Conservation (phyloP, 305 asterid genomes). For the Fraxinus ornus region DNA sequence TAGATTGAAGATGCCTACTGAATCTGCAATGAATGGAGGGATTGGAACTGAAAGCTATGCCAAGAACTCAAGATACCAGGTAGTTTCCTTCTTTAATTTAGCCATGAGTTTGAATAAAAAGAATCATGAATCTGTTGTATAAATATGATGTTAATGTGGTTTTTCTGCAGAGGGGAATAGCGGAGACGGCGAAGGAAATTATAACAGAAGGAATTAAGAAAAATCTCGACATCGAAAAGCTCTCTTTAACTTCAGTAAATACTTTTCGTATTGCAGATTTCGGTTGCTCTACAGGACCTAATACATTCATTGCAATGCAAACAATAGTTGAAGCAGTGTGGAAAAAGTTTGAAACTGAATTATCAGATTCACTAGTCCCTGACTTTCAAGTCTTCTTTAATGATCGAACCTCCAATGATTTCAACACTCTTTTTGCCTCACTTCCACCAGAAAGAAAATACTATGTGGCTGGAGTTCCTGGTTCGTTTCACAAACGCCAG, state of each 20-base stretch:
- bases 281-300: constrained; percentile 44
- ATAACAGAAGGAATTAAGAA: constrained; percentile 32
- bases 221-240: constrained; percentile 21
- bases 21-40: constrained; percentile 46
- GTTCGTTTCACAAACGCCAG: constrained; percentile 32
- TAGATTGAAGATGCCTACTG: neutral
- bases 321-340: constrained; percentile 33
- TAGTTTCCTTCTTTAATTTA: neutral
- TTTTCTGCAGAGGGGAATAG: constrained; percentile 40
- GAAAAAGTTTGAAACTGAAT: constrained; percentile 17
- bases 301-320: constrained; percentile 40
- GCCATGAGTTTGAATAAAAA: neutral
- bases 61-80: constrained; percentile 50
- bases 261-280: constrained; percentile 36
- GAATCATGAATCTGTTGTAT: neutral
- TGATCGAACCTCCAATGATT: constrained; percentile 32
- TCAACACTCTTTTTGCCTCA: constrained; percentile 43
- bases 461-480: constrained; percentile 30
- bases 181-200: constrained; percentile 33
- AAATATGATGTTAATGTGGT: neutral
- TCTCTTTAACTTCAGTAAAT: neutral
- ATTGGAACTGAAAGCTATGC: constrained; percentile 41
- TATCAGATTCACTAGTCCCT: constrained; percentile 17
- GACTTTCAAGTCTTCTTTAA: constrained; percentile 38
- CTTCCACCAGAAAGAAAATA: constrained; percentile 23